Evolutionary conservation across 106 monocot species (phyloP).

Genomic region (Acanthochlamys bracteata): DNA sequence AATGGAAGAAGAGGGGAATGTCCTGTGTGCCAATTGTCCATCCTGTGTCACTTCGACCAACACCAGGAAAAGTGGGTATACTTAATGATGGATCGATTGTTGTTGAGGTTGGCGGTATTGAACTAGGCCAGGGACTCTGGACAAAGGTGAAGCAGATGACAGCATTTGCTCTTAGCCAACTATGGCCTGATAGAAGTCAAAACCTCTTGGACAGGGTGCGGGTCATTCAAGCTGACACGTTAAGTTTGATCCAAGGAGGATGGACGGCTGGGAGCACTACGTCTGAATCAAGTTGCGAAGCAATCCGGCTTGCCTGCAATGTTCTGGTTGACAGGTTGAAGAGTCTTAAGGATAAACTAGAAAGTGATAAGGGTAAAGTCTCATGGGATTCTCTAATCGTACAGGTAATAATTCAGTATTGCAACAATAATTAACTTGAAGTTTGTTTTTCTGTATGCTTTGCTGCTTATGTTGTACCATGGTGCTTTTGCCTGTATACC

Average conservation of each 20-base stretch:
- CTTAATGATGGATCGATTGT: conserved; percentile 67
- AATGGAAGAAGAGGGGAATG: conserved; percentile 73
- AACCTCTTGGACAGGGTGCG: conserved; percentile 49
- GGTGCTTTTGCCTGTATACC: no score
- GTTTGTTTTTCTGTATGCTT: no score
- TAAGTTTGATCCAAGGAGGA: conserved; percentile 78
- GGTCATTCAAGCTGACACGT: conserved; percentile 71
- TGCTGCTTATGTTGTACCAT: no score
- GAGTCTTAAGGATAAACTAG: conserved; percentile 37
- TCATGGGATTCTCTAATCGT: conserved; percentile 55
- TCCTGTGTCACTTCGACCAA: conserved; percentile 26
- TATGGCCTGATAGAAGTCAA: conserved; percentile 30
- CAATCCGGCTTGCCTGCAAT: conserved; percentile 54
- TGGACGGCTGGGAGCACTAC: conserved; percentile 69
- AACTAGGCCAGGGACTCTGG: conserved; percentile 85
- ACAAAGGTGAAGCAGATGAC: conserved; percentile 87
- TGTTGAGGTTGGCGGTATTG: conserved; percentile 84
- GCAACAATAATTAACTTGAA: no score
- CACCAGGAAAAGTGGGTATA: conserved; percentile 69
- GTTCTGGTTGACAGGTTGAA: conserved; percentile 45
- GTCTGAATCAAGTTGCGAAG: conserved; percentile 79
- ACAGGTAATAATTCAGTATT: conserved; percentile 44
- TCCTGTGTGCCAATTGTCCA: conserved; percentile 51
- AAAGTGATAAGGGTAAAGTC: conserved; percentile 21
- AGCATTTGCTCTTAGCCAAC: conserved; percentile 57